Evolutionary conservation across 208 protist species (phyloP).

Genomic region (Jaenimonas drosophilae): DNA sequence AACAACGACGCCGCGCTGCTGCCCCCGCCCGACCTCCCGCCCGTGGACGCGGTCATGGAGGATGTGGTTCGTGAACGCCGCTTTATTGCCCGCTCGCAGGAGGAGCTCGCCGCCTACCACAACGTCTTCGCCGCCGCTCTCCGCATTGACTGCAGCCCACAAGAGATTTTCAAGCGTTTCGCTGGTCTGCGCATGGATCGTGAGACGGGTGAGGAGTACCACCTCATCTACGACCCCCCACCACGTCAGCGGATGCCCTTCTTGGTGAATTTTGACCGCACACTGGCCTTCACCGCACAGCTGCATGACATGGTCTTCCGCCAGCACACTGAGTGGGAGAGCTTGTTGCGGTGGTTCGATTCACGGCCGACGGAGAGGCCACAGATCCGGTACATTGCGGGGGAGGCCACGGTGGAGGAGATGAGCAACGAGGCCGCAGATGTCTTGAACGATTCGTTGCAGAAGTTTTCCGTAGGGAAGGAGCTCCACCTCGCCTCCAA

Average conservation of each 20-base stretch:
- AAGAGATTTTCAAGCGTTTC: conserved; percentile 69
- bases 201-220: conserved; percentile 70
- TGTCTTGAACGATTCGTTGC: conserved; percentile 16
- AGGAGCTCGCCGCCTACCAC: conserved; percentile 21
- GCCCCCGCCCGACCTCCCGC: conserved; percentile 63
- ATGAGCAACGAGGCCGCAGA: conserved; percentile 19
- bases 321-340: conserved; percentile 44
- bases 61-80: conserved; percentile 23
- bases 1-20: conserved; percentile 47
- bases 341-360: conserved; percentile 31
- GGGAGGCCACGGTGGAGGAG: conserved; percentile 21
- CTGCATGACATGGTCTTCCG: conserved; percentile 57
- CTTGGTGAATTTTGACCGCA: conserved; percentile 57
- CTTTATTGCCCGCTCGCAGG: conserved; percentile 29
- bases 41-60: conserved; percentile 28
- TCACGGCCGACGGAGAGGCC: conserved; percentile 10
- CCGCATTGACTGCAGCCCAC: conserved; percentile 47
- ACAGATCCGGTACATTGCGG: conserved; percentile 52
- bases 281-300: conserved; percentile 39
- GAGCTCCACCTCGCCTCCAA: conserved; percentile 22
- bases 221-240: conserved; percentile 72
- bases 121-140: conserved; percentile 38
- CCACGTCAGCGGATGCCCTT: conserved; percentile 54
- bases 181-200: conserved; percentile 70
- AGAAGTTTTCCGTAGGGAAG: conserved; percentile 19